These are phyloP conservation scores for Meyerozyma athensensis DNA, from an alignment of 1,139 yeast species.

Conservation along the genomic window DNA sequence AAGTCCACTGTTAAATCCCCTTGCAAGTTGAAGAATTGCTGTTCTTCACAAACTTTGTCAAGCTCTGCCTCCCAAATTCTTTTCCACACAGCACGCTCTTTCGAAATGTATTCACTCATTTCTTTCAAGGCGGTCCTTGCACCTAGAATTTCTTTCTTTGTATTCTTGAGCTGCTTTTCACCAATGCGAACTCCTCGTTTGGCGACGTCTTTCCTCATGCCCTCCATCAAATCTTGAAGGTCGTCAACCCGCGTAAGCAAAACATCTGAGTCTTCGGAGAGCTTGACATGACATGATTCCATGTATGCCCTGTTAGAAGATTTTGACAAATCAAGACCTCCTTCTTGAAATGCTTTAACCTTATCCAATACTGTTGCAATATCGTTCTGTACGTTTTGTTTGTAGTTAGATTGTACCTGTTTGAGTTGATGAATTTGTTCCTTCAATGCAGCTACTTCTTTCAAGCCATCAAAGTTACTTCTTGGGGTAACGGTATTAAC, in stretches of 20 bases:
- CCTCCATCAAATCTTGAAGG: constrained; percentile 87
- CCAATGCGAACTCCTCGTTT: constrained; percentile 85
- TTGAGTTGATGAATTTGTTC: constrained; percentile 61
- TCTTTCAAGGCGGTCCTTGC: constrained; percentile 51
- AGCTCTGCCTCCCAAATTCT: constrained; percentile 89
- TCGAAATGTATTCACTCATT: constrained; percentile 58
- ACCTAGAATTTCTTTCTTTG: constrained; percentile 57
- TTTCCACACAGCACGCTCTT: constrained; percentile 84
- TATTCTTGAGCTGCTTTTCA: constrained; percentile 63
- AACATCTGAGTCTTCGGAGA: constrained; percentile 72
- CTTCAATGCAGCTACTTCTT: constrained; percentile 36
- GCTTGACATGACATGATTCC: constrained; percentile 68
- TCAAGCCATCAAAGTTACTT: constrained; percentile 1
- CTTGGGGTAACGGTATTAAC: background rate
- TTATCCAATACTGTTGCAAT: constrained; percentile 43
- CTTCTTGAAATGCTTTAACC: constrained; percentile 45
- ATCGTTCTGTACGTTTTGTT: constrained; percentile 36
- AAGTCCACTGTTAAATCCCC: constrained; percentile 80
- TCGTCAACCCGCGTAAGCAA: constrained; percentile 83
- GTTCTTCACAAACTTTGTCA: constrained; percentile 89
- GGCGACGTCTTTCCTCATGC: constrained; percentile 86
- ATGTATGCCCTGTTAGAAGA: constrained; percentile 62
- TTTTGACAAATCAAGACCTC: constrained; percentile 36
- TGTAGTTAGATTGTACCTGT: constrained; percentile 51
- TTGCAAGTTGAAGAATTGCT: constrained; percentile 84